Evolutionary conservation across 768 basidiomycete genomes (phyloP).

Genomic region (Russula ochroleuca): DNA sequence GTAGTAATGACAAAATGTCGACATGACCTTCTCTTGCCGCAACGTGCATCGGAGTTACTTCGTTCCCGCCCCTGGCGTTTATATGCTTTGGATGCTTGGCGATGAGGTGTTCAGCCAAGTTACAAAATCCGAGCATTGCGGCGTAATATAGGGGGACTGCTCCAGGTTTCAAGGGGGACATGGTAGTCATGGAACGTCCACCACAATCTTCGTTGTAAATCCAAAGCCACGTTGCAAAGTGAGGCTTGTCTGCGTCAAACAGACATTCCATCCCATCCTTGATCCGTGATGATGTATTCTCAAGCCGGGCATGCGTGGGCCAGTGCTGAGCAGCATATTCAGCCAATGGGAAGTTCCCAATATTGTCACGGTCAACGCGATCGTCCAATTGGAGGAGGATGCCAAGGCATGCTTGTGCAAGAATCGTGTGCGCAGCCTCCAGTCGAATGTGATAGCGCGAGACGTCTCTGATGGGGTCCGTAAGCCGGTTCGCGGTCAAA

Average conservation of each 20-base stretch:
- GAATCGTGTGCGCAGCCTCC: not conserved
- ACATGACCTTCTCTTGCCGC: not conserved
- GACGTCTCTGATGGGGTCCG: not conserved
- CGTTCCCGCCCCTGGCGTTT: not conserved
- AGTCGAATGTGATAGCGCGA: not conserved
- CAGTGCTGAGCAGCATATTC: not conserved
- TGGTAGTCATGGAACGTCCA: too few species aligned
- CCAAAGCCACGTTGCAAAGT: not conserved
- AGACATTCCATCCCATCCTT: not conserved
- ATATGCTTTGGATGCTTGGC: not conserved
- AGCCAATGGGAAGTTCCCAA: not conserved
- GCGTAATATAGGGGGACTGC: not conserved
- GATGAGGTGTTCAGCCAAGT: not conserved
- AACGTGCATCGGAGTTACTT: not conserved
- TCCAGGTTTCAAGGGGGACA: not conserved
- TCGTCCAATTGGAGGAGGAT: not conserved
- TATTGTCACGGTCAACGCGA: not conserved
- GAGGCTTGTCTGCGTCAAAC: not conserved
- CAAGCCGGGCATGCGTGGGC: not conserved
- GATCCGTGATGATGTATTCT: not conserved
- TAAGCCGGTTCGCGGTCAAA: not conserved
- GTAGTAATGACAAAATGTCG: not conserved
- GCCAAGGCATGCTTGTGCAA: not conserved
- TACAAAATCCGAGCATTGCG: not conserved
- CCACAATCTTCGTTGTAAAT: not conserved